Evolutionary conservation across 2,329 filamentous ascomycete species (phyloP), one percentile per base, ranked within the genome.

Genomic region (Myriosclerotinia duriaeana): DNA sequence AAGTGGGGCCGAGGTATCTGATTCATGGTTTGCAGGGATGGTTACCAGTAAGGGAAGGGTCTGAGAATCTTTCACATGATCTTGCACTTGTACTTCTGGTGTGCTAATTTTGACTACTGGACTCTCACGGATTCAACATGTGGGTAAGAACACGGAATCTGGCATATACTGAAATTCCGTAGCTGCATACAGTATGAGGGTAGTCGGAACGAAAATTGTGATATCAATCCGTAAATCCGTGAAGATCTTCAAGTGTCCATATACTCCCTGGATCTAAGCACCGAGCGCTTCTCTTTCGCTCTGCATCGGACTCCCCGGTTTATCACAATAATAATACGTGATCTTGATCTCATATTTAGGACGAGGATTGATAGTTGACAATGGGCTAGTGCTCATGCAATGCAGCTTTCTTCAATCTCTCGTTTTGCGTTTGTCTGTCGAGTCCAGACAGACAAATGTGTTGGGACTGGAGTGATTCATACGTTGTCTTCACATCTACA

Each of bases 1-100:
- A 50, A 38, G 58, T 60, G 44, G 58, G 14, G 30, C 56, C 58
- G 44, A 60, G n/a, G 14, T 34, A 60, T n/a, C 20, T 60, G 54
- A 58, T 42, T 30, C 44, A 40, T 11, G 1, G 9, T 38, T 17
- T 50, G 44, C 58, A 60, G 30, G 58, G 58, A 17, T 48, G 17
- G 3, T 3, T 26, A 26, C 26, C 26, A 26, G 26, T 26, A 26
- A 26, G 26, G 14, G 3, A 50, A 58, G 40, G 40, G 15, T 60
- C 5, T 48, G 42, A 6, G 17, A 36, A 60, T 38, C 12, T 48
- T 14, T 34, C 30, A 34, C 30, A 34, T 34, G 3, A 14, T 9
- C 30, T 2, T 17, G 6, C n/a, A 15, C 4, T 48, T 9, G 5
- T 36, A 1, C 30, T 15, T 38, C 42, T 8, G 26, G 26, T 26